Conservation (phyloP, 345 rosid genomes). For the Eutrema japonicum region DNA sequence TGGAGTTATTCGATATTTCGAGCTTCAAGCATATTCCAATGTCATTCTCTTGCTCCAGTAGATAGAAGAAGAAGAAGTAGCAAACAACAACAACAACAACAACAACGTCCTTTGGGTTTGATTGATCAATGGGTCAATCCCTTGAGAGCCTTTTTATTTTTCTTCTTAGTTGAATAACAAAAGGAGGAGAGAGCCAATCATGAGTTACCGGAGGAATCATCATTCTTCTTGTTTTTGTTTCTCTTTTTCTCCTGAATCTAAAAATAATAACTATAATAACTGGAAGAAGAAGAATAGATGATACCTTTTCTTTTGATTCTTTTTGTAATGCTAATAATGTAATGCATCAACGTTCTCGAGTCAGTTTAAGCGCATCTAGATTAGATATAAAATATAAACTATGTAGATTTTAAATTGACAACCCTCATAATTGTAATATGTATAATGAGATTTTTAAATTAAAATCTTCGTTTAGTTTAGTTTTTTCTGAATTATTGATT, state of each 20-base stretch:
- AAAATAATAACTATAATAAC: slow-evolving; percentile 13
- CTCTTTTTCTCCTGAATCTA: slow-evolving; percentile 28
- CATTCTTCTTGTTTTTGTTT: slow-evolving; percentile 31
- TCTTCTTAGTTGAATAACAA: slow-evolving; percentile 22
- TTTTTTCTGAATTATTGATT: too few relatives aligned
- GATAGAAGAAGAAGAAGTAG: slow-evolving; percentile 42
- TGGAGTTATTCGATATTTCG: slow-evolving; percentile 85
- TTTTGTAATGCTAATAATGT: slow-evolving; percentile 34
- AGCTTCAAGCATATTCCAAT: slow-evolving; percentile 66
- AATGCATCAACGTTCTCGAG: not conserved
- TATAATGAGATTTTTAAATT: too few relatives aligned
- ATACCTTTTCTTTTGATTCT: slow-evolving; percentile 38
- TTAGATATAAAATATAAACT: too few relatives aligned
- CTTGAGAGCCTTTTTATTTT: slow-evolving; percentile 15
- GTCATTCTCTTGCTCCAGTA: slow-evolving; percentile 71
- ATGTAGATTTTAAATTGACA: too few relatives aligned
- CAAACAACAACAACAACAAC: not conserved
- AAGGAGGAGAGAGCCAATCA: slow-evolving; percentile 25
- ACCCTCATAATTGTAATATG: too few relatives aligned
- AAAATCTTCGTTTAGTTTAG: too few relatives aligned
- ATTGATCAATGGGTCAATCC: slow-evolving; percentile 27
- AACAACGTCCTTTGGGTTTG: not conserved
- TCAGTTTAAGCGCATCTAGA: too few relatives aligned
- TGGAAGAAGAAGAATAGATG: slow-evolving; percentile 36
- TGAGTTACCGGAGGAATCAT: slow-evolving; percentile 23